Percentiles rank a stretch among this genome's conserved stretches.
These are phyloP conservation scores for Xylariaceae sp. DNA, from an alignment of 2,329 filamentous ascomycete species.

Conservation along the genomic window DNA sequence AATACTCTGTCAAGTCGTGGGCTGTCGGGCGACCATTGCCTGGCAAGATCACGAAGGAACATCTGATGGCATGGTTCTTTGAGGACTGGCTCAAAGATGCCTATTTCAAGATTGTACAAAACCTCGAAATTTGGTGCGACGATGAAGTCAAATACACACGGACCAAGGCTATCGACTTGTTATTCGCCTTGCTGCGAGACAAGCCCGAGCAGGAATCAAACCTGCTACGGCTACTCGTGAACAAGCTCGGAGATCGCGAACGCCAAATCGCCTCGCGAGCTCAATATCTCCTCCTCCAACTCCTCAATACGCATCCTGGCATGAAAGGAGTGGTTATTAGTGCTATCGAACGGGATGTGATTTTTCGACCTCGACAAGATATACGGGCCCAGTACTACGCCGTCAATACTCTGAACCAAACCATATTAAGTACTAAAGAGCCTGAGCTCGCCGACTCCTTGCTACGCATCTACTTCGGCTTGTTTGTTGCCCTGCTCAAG, in stretches of 20 bases:
- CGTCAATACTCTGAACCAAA: conserved; percentile 95
- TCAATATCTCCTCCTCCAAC: conserved; percentile 86
- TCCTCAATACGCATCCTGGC: conserved; percentile 78
- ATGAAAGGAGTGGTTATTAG: conserved; percentile 90
- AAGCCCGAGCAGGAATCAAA: conserved; percentile 98
- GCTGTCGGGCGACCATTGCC: conserved; percentile 62
- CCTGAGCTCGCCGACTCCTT: conserved; percentile 72
- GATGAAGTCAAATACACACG: conserved; percentile 95
- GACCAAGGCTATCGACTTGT: conserved; percentile 78
- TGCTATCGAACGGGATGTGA: conserved; percentile 76
- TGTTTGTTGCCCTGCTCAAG: conserved; percentile 80
- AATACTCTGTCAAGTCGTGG: conserved; percentile 53
- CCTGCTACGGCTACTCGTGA: conserved; percentile 80
- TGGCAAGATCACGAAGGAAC: conserved; percentile 61
- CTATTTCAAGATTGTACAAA: conserved; percentile 88
- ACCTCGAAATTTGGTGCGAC: conserved; percentile 85
- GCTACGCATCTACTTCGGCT: conserved; percentile 82
- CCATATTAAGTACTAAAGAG: conserved; percentile 79
- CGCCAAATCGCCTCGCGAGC: conserved; percentile 92
- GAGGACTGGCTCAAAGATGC: conserved; percentile 93
- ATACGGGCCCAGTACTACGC: conserved; percentile 90
- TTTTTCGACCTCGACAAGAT: conserved; percentile 82
- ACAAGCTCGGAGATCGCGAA: conserved; percentile 92
- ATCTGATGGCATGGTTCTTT: conserved; percentile 82
- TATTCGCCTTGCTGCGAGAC: conserved; percentile 85